Base-by-base conservation (phyloP, 2,329 filamentous ascomycete genomes). In the Ophiostoma novo-ulmi region DNA sequence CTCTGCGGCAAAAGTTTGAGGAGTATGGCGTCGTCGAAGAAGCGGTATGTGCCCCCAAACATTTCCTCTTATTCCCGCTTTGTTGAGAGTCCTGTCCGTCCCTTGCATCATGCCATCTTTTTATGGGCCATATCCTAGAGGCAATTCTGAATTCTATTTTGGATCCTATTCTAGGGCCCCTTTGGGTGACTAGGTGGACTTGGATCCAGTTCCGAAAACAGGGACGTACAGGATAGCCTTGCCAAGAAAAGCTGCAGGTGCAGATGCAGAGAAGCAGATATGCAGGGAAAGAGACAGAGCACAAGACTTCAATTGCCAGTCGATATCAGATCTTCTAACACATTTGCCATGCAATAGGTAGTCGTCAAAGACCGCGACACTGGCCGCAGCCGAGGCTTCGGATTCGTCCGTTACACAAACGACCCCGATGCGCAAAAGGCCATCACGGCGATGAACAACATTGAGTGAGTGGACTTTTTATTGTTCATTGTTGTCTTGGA, bases 301-400 rank as follows among this genome's bases (percentile, higher is more conserved):
- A 44, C 10, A 44, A 3, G 39, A 17, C 39, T 13, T 44, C 39
- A 11, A 44, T 17, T 55, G 48, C 48, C n/a, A 20, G 13, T 55
- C 20, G 48, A 26, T 14, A 10, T 44, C 14, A 3, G 39, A 44
- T 44, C 39, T 17, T 44, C 39, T 44, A 44, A 44, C 39, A 14
- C 39, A 17, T 44, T 65, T 22, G 35, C 35, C 14, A 17, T 31
- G 14, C 14, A 36, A 65, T 36, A 98, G 94, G 92, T 97, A 74
- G 94, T 99, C 75, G 94, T 98, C 77, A 98, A 97, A 84, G 94
- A 99, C 81, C 92, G 94, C 78, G 94, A 98, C 79, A 97, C 94
- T 78, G 92, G 93, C 77, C 93, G 94, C 80, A 97, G 94, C 85
- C 92, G 95, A 80, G 95, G 95, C 73, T 99, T 98, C 80, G 95